A percentile compares a stretch with the other conserved stretches of the same genome.
Evolutionary conservation across 305 asterid genomes (phyloP).

Genomic region (Fraxinus ornus): DNA sequence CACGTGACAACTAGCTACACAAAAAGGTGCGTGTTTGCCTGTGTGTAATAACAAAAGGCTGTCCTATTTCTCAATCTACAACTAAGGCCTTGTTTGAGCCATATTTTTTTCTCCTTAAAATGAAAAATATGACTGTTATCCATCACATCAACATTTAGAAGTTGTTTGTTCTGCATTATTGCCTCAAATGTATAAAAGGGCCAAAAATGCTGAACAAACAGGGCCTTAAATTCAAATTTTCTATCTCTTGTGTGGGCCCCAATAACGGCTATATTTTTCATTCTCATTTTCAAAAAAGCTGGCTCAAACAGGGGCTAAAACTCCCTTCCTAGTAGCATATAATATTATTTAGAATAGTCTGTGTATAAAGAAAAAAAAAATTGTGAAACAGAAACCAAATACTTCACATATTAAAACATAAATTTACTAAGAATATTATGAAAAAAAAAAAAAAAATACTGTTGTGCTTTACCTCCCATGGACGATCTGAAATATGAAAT

Average conservation of each 20-base stretch:
- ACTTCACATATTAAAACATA: not conserved
- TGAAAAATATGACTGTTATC: too few species aligned
- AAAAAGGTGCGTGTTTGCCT: not conserved
- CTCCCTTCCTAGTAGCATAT: not conserved
- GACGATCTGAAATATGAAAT: constrained; percentile 85
- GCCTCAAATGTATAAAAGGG: too few species aligned
- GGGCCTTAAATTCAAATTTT: too few species aligned
- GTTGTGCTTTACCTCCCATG: constrained; percentile 78
- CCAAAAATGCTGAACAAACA: too few species aligned
- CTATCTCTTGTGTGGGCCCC: too few species aligned
- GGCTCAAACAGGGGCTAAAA: not conserved
- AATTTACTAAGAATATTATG: not conserved
- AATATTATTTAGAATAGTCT: not conserved
- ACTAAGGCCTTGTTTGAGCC: not conserved
- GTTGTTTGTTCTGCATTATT: too few species aligned
- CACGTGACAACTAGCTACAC: not conserved
- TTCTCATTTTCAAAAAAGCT: too few species aligned
- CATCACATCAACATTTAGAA: too few species aligned
- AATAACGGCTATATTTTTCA: too few species aligned
- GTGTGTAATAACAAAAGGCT: not conserved
- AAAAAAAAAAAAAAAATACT: not conserved
- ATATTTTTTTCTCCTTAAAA: too few species aligned
- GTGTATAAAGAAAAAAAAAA: not conserved
- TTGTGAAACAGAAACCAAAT: not conserved
- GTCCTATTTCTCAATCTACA: not conserved